Conservation (phyloP, 1,284 basidiomycete genomes). For the Leccinum pachyderme region DNA sequence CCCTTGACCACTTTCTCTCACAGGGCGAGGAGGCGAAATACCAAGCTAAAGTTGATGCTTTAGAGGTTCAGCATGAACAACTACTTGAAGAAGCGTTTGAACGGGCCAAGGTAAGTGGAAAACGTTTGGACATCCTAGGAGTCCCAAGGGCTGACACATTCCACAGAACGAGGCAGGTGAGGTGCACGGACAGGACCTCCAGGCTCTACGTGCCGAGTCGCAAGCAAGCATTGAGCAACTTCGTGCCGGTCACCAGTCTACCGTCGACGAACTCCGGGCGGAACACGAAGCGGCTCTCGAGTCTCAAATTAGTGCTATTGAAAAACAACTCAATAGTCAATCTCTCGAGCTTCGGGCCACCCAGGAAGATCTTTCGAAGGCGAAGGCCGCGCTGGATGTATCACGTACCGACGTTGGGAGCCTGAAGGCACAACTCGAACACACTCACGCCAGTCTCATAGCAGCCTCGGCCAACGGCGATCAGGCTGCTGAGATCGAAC, state of each 20-base stretch:
- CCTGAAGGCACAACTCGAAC: slow-evolving; percentile 62
- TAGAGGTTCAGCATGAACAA: slow-evolving; percentile 66
- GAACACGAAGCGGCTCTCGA: slow-evolving; percentile 62
- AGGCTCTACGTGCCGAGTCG: slow-evolving; percentile 63
- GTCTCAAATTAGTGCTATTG: slow-evolving; percentile 52
- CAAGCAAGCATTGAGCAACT: slow-evolving; percentile 68
- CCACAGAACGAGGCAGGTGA: slow-evolving; percentile 63
- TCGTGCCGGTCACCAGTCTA: slow-evolving; percentile 54
- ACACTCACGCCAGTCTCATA: slow-evolving; percentile 44
- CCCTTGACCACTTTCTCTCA: neutral
- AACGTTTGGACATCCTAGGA: neutral
- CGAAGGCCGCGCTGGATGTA: slow-evolving; percentile 56
- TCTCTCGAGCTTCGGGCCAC: slow-evolving; percentile 76
- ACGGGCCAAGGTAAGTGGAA: slow-evolving; percentile 62
- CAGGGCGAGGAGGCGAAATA: slow-evolving; percentile 72
- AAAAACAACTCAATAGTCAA: slow-evolving; percentile 63
- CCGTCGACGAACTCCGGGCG: slow-evolving; percentile 56
- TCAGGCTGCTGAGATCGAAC: slow-evolving; percentile 54
- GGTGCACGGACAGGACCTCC: slow-evolving; percentile 67
- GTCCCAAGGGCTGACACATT: slow-evolving; percentile 2
- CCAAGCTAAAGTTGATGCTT: slow-evolving; percentile 59
- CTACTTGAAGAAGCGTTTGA: slow-evolving; percentile 69
- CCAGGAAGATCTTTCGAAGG: slow-evolving; percentile 74
- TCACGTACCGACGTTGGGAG: slow-evolving; percentile 53
- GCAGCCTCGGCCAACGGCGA: slow-evolving; percentile 43